Percentiles rank a stretch among this genome's conserved stretches.
phyloP scores from a whole-genome alignment of 2,329 filamentous ascomycete genomes.

The Neofusicoccum laricinum region DNA sequence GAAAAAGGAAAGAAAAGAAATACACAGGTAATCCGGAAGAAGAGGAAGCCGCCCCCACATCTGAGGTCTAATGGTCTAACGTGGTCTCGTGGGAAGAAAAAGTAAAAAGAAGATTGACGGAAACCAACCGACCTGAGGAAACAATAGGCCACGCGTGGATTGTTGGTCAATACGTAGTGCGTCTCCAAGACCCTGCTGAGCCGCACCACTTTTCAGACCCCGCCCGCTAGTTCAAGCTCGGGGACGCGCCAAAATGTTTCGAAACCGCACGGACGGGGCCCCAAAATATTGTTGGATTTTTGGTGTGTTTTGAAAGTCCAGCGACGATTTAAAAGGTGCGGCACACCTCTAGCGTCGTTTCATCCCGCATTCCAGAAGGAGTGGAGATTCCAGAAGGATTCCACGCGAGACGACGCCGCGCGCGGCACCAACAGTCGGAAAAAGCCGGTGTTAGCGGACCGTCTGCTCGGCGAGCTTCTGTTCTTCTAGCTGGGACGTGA shows the following conservation, averaged over 20 bases:
- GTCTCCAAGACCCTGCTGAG: neutral
- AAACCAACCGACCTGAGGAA: neutral
- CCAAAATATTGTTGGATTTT: neutral
- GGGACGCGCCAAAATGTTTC: neutral
- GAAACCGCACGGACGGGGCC: neutral
- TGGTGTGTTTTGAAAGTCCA: no score
- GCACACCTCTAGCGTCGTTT: neutral
- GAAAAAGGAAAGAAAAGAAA: neutral
- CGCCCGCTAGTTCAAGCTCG: no score
- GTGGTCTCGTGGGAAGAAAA: neutral
- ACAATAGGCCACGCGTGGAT: neutral
- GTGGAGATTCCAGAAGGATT: neutral
- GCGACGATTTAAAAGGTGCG: no score
- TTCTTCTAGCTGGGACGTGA: constrained; percentile 9
- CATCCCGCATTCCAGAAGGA: neutral
- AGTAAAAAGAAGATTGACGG: neutral
- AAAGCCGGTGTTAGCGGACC: neutral
- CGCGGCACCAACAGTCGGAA: neutral
- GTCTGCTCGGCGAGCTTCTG: neutral
- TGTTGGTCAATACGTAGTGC: neutral
- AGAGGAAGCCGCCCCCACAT: neutral
- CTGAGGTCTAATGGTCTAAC: neutral
- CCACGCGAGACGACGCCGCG: neutral
- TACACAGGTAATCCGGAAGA: no score
- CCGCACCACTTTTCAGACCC: neutral